Percentiles rank a stretch among this genome's conserved stretches.
These are phyloP conservation scores for Penicillium hesseltinei DNA, from an alignment of 2,329 filamentous ascomycete species.

Conservation along the genomic window DNA sequence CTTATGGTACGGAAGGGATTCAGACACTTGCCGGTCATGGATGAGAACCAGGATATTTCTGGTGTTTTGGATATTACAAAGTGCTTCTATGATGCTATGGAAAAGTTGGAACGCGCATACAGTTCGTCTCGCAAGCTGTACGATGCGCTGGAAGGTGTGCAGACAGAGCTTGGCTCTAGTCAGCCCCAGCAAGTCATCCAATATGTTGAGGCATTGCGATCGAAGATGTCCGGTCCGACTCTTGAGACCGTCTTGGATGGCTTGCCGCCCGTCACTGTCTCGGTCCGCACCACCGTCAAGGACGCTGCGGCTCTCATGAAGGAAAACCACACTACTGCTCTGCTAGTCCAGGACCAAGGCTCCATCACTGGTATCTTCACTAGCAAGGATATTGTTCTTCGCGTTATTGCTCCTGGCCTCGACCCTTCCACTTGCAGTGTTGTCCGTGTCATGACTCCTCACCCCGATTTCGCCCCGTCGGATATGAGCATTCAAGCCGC, in stretches of 20 bases:
- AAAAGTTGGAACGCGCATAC: constrained; percentile 97
- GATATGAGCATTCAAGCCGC: constrained; percentile 99
- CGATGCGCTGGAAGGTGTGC: constrained; percentile 94
- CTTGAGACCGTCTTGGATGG: constrained; percentile 92
- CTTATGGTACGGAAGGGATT: constrained; percentile 99
- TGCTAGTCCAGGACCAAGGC: constrained; percentile 93
- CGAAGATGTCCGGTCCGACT: constrained; percentile 97
- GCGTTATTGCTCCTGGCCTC: constrained; percentile 93
- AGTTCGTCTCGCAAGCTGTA: constrained; percentile 97
- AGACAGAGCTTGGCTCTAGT: constrained; percentile 91
- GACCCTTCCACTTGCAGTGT: constrained; percentile 95
- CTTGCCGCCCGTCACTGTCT: constrained; percentile 88
- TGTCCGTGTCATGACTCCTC: constrained; percentile 97
- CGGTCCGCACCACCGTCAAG: constrained; percentile 91
- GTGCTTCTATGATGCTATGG: constrained; percentile 99
- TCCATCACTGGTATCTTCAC: constrained; percentile 99
- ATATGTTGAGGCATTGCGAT: constrained; percentile 91
- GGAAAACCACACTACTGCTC: constrained; percentile 95
- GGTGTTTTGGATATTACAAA: constrained; percentile 98
- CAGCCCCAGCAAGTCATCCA: constrained; percentile 99
- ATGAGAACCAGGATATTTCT: constrained; percentile 98
- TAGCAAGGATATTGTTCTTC: constrained; percentile 96
- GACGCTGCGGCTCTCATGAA: constrained; percentile 96
- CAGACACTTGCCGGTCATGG: constrained; percentile 96
- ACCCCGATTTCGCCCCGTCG: constrained; percentile 96